These are phyloP conservation scores for Dendrobium chrysotoxum DNA, from an alignment of 106 monocot genomes.

Conservation along the genomic window DNA sequence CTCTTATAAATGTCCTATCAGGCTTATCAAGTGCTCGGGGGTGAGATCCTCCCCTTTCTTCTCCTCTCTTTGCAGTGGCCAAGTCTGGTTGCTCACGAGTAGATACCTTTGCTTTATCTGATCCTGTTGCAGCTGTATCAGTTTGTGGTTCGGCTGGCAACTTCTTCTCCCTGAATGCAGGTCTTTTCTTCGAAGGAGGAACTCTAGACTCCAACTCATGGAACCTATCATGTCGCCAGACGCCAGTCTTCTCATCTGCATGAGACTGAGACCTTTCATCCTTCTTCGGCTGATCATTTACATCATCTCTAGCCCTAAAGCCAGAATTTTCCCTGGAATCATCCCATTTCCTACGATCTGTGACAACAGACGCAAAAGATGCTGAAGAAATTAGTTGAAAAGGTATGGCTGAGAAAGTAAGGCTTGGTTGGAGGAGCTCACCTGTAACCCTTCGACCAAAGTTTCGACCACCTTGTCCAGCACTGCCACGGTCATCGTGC, in stretches of 20 bases:
- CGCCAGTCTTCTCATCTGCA: slow-evolving; percentile 23
- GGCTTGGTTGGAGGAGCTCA: slow-evolving; percentile 7
- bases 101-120: slow-evolving; percentile 8
- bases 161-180: slow-evolving; percentile 61
- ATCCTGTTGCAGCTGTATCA: slow-evolving; percentile 9
- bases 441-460: slow-evolving; percentile 40
- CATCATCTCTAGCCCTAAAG: slow-evolving; percentile 20
- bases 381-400: not conserved
- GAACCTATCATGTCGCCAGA: slow-evolving; percentile 61
- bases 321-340: slow-evolving; percentile 29
- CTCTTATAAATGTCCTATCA: not conserved
- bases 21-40: slow-evolving; percentile 17
- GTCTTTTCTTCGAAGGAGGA: slow-evolving; percentile 45
- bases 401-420: not conserved
- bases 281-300: slow-evolving; percentile 9
- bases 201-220: slow-evolving; percentile 35
- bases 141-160: slow-evolving; percentile 16
- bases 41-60: slow-evolving; percentile 21
- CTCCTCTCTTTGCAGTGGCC: slow-evolving; percentile 22
- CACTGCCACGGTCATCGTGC: slow-evolving; percentile 64
- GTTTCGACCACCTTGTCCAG: slow-evolving; percentile 52
- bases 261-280: slow-evolving; percentile 6
- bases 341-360: slow-evolving; percentile 47
- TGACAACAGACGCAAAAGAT: not conserved
- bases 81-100: slow-evolving; percentile 7